Conservation (phyloP, 2,329 filamentous ascomycete genomes). For the Lasiodiplodia sp. region DNA sequence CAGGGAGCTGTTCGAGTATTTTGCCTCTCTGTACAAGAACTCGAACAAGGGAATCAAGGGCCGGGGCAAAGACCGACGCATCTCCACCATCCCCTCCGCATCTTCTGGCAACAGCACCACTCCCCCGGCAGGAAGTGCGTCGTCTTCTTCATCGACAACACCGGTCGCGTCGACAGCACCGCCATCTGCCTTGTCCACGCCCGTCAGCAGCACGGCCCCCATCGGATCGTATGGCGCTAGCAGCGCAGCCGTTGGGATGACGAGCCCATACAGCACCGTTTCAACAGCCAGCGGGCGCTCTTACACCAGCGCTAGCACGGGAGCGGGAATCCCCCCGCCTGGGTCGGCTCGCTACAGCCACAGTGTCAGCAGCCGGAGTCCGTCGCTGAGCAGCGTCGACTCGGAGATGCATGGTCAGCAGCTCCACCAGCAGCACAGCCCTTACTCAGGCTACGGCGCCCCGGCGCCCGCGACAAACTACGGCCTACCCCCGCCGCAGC, state of each 20-base stretch:
- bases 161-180: constrained; percentile 15
- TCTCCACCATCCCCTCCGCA: constrained; percentile 48
- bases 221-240: constrained; percentile 2
- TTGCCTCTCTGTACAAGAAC: constrained; percentile 90
- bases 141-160: constrained; percentile 17
- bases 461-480: constrained; percentile 7
- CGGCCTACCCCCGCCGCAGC: constrained; percentile 22
- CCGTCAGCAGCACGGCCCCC: constrained; percentile 15
- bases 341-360: constrained; percentile 24
- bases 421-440: constrained; percentile 26
- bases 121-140: not conserved
- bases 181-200: constrained; percentile 11
- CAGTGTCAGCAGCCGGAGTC: constrained; percentile 25
- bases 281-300: constrained; percentile 23
- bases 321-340: not conserved
- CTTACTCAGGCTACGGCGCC: constrained; percentile 21
- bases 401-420: constrained; percentile 28
- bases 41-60: constrained; percentile 99
- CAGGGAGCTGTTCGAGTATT: constrained; percentile 82
- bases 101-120: constrained; percentile 30
- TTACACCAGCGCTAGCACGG: constrained; percentile 18
- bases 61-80: constrained; percentile 81
- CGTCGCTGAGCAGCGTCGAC: constrained; percentile 27
- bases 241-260: constrained; percentile 12
- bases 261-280: constrained; percentile 20